Percentiles rank a stretch among this genome's conserved stretches.
Conservation (phyloP, 2,329 filamentous ascomycete species). For the Parascedosporium putredinis region DNA sequence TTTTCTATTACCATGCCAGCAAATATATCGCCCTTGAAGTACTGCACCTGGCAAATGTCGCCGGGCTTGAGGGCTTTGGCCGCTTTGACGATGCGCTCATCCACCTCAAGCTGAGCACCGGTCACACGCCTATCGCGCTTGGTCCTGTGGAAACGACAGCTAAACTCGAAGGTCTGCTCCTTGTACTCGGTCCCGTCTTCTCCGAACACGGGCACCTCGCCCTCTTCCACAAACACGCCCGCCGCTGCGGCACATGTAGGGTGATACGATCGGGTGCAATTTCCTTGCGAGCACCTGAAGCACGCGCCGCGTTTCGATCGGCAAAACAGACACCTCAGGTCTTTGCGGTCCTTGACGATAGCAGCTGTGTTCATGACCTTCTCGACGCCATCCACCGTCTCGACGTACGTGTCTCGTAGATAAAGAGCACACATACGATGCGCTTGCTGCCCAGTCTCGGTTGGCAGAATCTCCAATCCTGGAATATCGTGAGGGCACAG, state of each 20-base stretch:
- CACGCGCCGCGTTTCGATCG: slow-evolving; percentile 91
- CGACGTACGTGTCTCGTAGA: slow-evolving; percentile 84
- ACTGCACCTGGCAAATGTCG: slow-evolving; percentile 80
- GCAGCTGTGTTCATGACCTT: slow-evolving; percentile 67
- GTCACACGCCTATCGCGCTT: slow-evolving; percentile 73
- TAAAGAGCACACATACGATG: slow-evolving; percentile 86
- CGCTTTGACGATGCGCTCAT: slow-evolving; percentile 56
- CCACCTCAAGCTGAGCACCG: slow-evolving; percentile 57
- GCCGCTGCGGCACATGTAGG: slow-evolving; percentile 88
- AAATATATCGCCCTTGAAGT: slow-evolving; percentile 75
- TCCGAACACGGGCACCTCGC: slow-evolving; percentile 73
- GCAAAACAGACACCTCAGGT: slow-evolving; percentile 91
- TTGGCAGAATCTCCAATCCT: slow-evolving; percentile 71
- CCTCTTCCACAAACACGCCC: slow-evolving; percentile 83
- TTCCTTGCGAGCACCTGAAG: slow-evolving; percentile 93
- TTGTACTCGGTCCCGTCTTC: slow-evolving; percentile 90
- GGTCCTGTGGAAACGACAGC: slow-evolving; percentile 84
- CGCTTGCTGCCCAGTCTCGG: slow-evolving; percentile 77
- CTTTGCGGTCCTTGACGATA: slow-evolving; percentile 77
- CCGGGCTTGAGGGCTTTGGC: slow-evolving; percentile 59
- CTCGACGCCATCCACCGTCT: slow-evolving; percentile 59
- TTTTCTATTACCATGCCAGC: slow-evolving; percentile 85
- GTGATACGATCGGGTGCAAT: slow-evolving; percentile 88
- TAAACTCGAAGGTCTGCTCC: slow-evolving; percentile 83
- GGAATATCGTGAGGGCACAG: slow-evolving; percentile 86